These are phyloP conservation scores for Trichosporon asahii DNA, from an alignment of 1,284 basidiomycete genomes.

Conservation along the genomic window DNA sequence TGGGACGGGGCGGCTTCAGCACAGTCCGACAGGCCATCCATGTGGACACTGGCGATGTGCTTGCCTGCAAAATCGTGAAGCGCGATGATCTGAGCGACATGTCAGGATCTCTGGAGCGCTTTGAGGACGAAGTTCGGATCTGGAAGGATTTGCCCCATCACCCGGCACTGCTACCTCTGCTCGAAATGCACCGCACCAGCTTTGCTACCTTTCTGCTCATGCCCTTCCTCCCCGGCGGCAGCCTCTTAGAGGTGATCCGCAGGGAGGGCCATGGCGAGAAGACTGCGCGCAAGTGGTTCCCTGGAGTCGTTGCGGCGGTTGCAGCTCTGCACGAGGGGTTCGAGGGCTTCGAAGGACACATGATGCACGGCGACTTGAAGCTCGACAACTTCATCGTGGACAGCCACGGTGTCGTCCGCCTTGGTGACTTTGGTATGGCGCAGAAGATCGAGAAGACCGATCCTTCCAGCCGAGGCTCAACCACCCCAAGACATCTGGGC, in stretches of 20 bases:
- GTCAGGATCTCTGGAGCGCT: conserved; percentile 53
- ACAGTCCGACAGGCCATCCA: conserved; percentile 72
- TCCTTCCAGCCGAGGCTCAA: conserved; percentile 11
- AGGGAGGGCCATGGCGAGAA: conserved; percentile 57
- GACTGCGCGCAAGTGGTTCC: conserved; percentile 82
- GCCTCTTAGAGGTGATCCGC: conserved; percentile 77
- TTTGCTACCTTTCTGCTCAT: conserved; percentile 76
- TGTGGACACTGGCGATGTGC: conserved; percentile 59
- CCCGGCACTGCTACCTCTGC: conserved; percentile 70
- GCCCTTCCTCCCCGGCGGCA: conserved; percentile 76
- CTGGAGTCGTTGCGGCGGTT: conserved; percentile 81
- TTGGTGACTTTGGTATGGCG: conserved; percentile 51
- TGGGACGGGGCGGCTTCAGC: conserved; percentile 85
- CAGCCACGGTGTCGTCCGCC: conserved; percentile 60
- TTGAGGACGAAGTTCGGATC: conserved; percentile 72
- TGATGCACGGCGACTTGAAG: conserved; percentile 91
- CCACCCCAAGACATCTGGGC: not conserved
- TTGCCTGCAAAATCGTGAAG: conserved; percentile 77
- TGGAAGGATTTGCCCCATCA: conserved; percentile 72
- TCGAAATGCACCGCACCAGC: conserved; percentile 63
- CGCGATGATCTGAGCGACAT: conserved; percentile 48
- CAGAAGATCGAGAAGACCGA: conserved; percentile 20
- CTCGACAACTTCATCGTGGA: conserved; percentile 94
- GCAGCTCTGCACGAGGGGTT: conserved; percentile 72
- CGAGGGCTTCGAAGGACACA: conserved; percentile 57